phyloP scores from a whole-genome alignment of 78 protist species.

The Chrysochromulina parva region DNA sequence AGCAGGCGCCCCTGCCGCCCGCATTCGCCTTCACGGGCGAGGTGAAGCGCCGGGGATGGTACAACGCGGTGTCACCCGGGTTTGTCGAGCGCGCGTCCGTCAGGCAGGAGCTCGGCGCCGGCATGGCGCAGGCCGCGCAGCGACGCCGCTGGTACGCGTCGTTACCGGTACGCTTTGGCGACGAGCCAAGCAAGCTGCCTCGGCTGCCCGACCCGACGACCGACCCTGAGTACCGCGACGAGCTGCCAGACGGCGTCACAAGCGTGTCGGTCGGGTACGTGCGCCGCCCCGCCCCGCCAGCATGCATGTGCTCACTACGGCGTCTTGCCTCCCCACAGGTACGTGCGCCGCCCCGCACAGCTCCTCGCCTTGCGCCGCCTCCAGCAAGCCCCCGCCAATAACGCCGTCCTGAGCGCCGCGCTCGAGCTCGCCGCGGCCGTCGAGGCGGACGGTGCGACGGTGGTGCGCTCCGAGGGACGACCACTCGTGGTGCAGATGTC shows the following conservation, averaged over 20 bases:
- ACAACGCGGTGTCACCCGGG: not conserved
- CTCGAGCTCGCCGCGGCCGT: not conserved
- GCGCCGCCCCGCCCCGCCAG: too few species aligned
- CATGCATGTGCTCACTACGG: too few species aligned
- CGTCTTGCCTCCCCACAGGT: too few species aligned
- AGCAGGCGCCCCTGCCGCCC: slow-evolving; percentile 4
- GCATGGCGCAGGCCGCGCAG: not conserved
- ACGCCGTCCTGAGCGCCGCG: not conserved
- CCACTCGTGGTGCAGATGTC: not conserved
- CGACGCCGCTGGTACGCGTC: not conserved
- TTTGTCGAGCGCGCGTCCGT: not conserved
- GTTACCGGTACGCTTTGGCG: not conserved
- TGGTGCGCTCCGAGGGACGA: not conserved
- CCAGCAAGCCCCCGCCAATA: not conserved
- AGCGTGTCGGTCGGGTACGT: too few species aligned
- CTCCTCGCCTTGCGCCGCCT: not conserved
- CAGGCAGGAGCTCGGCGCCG: not conserved
- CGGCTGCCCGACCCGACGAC: too few species aligned
- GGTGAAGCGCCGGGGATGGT: slow-evolving; percentile 1
- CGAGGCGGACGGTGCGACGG: not conserved
- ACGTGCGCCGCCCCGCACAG: too few species aligned
- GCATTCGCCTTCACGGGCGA: not conserved
- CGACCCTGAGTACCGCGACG: too few species aligned
- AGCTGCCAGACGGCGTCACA: too few species aligned
- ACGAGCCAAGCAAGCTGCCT: not conserved